These are phyloP conservation scores for Mikania micrantha DNA, from an alignment of 129 eudicot genomes.

Conservation along the genomic window DNA sequence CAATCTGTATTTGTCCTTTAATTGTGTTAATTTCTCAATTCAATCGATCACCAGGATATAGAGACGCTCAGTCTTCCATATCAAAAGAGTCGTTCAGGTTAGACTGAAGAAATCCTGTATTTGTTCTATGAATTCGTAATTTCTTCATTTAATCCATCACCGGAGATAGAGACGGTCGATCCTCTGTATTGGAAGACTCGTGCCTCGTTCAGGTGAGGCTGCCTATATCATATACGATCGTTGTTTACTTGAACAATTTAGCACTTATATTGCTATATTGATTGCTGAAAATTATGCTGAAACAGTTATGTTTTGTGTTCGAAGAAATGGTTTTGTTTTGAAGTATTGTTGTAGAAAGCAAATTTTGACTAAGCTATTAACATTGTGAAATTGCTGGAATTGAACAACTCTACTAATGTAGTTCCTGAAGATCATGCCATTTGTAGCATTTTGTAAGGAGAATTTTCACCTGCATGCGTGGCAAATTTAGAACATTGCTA, in stretches of 20 bases:
- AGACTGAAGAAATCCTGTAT: constrained; percentile 1
- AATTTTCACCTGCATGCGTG: not conserved
- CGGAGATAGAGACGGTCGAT: not conserved
- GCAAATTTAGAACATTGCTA: not conserved
- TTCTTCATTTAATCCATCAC: not conserved
- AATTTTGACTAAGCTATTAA: not conserved
- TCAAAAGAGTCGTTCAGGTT: not conserved
- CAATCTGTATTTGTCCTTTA: constrained; percentile 2
- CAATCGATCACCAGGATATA: constrained; percentile 2
- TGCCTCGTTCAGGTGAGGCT: constrained; percentile 9
- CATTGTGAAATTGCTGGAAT: not conserved
- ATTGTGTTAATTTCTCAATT: not conserved
- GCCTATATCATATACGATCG: not conserved
- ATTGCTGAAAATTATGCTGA: not conserved
- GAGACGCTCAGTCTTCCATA: not conserved
- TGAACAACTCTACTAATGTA: not conserved
- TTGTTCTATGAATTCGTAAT: not conserved
- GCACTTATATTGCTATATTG: not conserved
- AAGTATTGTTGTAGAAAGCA: not conserved
- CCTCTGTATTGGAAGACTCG: not conserved
- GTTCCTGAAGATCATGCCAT: not conserved
- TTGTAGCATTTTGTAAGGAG: not conserved
- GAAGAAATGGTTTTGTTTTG: not conserved
- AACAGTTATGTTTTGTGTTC: not conserved
- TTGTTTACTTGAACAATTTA: not conserved